A percentile compares a stretch with the other conserved stretches of the same genome.
Evolutionary conservation across 1,139 yeast genomes (phyloP).

Genomic region (Lizanozyma gosingica): DNA sequence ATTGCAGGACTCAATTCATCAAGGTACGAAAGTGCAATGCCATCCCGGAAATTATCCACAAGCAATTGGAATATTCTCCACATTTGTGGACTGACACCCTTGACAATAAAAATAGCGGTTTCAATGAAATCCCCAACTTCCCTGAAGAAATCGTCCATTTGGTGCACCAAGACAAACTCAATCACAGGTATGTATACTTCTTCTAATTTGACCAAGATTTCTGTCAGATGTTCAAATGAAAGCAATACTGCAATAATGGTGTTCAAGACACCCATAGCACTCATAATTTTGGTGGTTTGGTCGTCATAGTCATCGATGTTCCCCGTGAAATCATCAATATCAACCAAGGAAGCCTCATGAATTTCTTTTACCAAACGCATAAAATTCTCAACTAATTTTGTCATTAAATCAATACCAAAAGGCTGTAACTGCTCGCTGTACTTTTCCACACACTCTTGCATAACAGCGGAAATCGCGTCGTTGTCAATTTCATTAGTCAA

Average conservation of each 20-base stretch:
- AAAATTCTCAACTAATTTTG: slow-evolving; percentile 72
- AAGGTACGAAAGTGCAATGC: slow-evolving; percentile 50
- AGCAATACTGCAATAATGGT: slow-evolving; percentile 83
- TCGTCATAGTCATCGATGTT: slow-evolving; percentile 35
- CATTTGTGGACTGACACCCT: slow-evolving; percentile 62
- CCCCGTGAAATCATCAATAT: slow-evolving; percentile 30
- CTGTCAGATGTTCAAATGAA: slow-evolving; percentile 76
- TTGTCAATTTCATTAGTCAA: slow-evolving; percentile 78
- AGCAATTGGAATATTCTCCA: slow-evolving; percentile 65
- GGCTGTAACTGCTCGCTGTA: slow-evolving; percentile 88
- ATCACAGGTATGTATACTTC: slow-evolving; percentile 69
- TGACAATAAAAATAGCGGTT: slow-evolving; percentile 69
- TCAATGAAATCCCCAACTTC: slow-evolving; percentile 83
- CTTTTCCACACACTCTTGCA: slow-evolving; percentile 92
- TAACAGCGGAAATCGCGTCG: slow-evolving; percentile 80
- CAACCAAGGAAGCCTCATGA: slow-evolving; percentile 48
- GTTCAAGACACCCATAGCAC: slow-evolving; percentile 79
- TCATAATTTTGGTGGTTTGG: slow-evolving; percentile 71
- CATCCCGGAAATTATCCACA: slow-evolving; percentile 44
- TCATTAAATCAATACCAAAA: slow-evolving; percentile 82
- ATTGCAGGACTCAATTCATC: slow-evolving; percentile 74
- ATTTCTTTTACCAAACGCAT: slow-evolving; percentile 65
- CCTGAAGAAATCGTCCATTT: slow-evolving; percentile 69
- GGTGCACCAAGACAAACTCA: slow-evolving; percentile 52
- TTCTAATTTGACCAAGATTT: slow-evolving; percentile 59